A percentile compares a stretch with the other conserved stretches of the same genome.
Evolutionary conservation across 441 rosid species (phyloP).

Genomic region (Cnidoscolus chayamansa): DNA sequence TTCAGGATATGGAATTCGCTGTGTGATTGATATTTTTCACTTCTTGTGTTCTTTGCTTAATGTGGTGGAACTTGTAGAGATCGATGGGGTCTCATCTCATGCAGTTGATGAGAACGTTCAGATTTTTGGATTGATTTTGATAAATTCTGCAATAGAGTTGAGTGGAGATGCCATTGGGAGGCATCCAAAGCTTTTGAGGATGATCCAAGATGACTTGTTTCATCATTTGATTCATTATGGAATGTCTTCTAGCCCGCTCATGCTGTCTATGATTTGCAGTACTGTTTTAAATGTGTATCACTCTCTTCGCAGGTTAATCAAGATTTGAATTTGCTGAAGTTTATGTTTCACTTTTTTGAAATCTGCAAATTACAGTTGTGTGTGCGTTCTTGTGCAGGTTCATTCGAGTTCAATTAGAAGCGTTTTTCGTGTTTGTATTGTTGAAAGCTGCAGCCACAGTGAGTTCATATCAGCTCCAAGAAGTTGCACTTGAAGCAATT

Average conservation of each 20-base stretch:
- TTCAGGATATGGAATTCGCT: conserved; percentile 61
- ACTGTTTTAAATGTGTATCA: conserved; percentile 76
- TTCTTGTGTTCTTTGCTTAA: conserved; percentile 75
- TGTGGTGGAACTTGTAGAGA: conserved; percentile 63
- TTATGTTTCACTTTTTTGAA: not conserved
- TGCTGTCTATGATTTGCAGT: conserved; percentile 83
- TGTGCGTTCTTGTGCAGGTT: conserved; percentile 40
- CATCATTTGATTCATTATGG: conserved; percentile 86
- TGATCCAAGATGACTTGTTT: conserved; percentile 77
- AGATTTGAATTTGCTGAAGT: not conserved
- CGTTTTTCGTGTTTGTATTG: conserved; percentile 69
- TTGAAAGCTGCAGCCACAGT: conserved; percentile 44
- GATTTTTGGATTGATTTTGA: conserved; percentile 55
- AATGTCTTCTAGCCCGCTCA: conserved; percentile 59
- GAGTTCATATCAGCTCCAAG: conserved; percentile 55
- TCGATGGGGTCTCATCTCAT: conserved; percentile 46
- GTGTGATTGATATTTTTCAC: conserved; percentile 69
- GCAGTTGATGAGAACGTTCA: conserved; percentile 74
- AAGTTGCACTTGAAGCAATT: conserved; percentile 79
- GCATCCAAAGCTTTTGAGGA: conserved; percentile 67
- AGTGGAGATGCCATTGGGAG: conserved; percentile 70
- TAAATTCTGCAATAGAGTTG: conserved; percentile 69
- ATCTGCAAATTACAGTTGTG: not conserved
- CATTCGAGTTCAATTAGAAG: conserved; percentile 78
- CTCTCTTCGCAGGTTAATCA: conserved; percentile 61